Conservation (phyloP, 2,329 filamentous ascomycete species). For the Apiospora rasikravindrae region DNA sequence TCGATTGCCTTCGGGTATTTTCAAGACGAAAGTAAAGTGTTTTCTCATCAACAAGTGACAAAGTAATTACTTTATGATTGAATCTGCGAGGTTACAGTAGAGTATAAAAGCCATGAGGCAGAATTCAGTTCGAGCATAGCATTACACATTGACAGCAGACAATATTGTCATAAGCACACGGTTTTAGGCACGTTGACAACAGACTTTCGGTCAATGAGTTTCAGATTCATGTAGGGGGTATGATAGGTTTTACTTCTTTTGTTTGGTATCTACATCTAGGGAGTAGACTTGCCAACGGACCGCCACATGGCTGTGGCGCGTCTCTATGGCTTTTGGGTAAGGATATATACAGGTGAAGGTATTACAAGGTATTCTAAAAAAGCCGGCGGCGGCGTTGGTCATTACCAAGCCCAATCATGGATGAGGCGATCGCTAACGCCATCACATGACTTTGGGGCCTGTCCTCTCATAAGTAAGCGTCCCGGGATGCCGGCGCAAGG, state of each 20-base stretch:
- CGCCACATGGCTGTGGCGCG: not conserved
- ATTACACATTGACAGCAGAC: not conserved
- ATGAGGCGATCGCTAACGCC: not conserved
- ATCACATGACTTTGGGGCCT: not conserved
- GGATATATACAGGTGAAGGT: not conserved
- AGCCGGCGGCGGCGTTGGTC: not conserved
- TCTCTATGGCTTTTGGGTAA: conserved; percentile 4
- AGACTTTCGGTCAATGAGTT: not conserved
- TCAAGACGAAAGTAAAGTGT: not conserved
- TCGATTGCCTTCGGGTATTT: not conserved
- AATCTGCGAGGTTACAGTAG: not conserved
- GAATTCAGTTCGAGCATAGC: not conserved
- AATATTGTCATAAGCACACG: not conserved
- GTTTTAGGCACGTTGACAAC: not conserved
- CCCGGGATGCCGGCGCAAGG: not conserved
- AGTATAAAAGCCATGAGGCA: not conserved
- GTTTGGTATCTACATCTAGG: conserved; percentile 5
- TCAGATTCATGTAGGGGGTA: not conserved
- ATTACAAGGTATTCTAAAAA: conserved; percentile 15
- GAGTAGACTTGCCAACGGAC: conserved; percentile 3
- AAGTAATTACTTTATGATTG: not conserved
- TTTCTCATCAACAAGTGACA: not conserved
- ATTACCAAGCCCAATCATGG: not conserved
- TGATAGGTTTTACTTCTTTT: conserved; percentile 4
- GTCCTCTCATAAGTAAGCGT: not conserved